A percentile compares a stretch with the other conserved stretches of the same genome.
Evolutionary conservation across 805 yeast genomes (phyloP).

Genomic region (Scheffersomyces spartinae): DNA sequence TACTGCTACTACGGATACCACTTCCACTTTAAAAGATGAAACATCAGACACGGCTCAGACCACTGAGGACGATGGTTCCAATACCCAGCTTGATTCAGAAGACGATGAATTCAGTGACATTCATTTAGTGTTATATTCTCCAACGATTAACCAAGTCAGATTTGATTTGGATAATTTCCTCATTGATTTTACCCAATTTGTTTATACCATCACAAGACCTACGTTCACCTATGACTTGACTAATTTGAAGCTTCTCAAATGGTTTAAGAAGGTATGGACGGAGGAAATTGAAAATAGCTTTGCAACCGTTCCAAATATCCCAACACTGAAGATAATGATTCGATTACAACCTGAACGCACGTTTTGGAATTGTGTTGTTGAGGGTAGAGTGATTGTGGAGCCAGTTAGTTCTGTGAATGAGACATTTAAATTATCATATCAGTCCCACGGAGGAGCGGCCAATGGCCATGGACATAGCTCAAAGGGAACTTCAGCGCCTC

Average conservation of each 20-base stretch:
- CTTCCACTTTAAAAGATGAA: no score
- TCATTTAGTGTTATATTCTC: constrained; percentile 23
- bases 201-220: constrained; percentile 21
- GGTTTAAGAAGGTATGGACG: constrained; percentile 45
- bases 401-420: constrained; percentile 82
- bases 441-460: constrained; percentile 7
- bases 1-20: no score
- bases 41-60: no score
- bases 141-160: constrained; percentile 27
- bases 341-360: constrained; percentile 34
- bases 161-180: constrained; percentile 28
- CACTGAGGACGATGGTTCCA: constrained; percentile 3
- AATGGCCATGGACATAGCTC: constrained; percentile 4
- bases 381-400: constrained; percentile 72
- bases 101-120: neutral
- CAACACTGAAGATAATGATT: constrained; percentile 38
- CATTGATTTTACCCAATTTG: constrained; percentile 25
- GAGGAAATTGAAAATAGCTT: constrained; percentile 62
- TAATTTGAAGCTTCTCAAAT: constrained; percentile 12
- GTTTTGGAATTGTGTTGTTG: constrained; percentile 57
- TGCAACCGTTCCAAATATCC: constrained; percentile 24
- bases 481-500: constrained; percentile 15
- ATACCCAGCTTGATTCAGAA: no score
- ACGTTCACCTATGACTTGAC: constrained; percentile 24
- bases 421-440: constrained; percentile 39